Base-by-base conservation (phyloP, 805 yeast genomes). In the Schizosaccharomyces lindneri region DNA sequence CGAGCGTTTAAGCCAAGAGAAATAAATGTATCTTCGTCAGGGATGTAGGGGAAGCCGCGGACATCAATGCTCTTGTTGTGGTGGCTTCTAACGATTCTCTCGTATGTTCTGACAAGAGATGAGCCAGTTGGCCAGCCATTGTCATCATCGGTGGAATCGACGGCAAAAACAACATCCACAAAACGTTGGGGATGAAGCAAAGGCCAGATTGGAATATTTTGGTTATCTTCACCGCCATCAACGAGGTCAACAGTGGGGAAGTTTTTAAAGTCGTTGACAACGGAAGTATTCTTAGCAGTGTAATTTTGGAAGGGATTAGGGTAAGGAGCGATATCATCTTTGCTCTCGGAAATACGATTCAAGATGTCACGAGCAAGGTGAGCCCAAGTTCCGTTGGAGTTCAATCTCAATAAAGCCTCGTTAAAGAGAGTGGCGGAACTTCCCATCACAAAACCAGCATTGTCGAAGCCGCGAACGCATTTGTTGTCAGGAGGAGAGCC, bases 181-280 rank as follows among this genome's bases (percentile, higher is more conserved):
- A 74, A 70, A 64, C 93, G 75, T 57, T 78, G 78, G 5, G 80
- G 79, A 65, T 82, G 84, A 32, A 84, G 67, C 61, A 85, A 74
- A 2, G 90, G 86, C 39, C 77, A 72, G 48, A 83, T 70, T 0
- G 94, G 93, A 19, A 85, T 74, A 67, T 84, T 84, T 70, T 84
- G 87, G 7, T 76, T 74, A 69, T 85, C 90, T 69, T 82, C 87
- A 41, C 93, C 94, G 55, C 94, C 94, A 68, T 85, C 94, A 39
- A 80, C 87, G 63, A 85, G 72, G 63, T 70, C 63, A 61, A 85
- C 72, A 36, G 31, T 27, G 4, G 27, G 19, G 24, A 9, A n/a
- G 11, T 32, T 29, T 31, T 29, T 19, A 31, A 31, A 32, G 27
- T n/a, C 5, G 15, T 29, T 27, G 59, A 29, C 9, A 43, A 21